Conservation (phyloP, 352 stramenopile genomes). For the Pilasporangium apinafurcum region DNA sequence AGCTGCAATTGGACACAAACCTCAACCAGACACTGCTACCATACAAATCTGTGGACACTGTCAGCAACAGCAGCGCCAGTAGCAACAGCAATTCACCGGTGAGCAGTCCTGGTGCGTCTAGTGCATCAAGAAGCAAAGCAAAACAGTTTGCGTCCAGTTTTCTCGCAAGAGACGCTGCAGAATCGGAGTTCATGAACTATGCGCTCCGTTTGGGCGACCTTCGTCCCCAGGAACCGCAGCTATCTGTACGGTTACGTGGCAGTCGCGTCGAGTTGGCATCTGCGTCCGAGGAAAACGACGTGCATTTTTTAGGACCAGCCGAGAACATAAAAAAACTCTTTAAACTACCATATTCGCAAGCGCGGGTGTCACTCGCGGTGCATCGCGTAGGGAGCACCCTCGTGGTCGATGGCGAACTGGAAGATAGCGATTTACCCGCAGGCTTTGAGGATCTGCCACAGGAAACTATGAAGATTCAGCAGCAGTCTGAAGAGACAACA, state of each 20-base stretch:
- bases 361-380: slow-evolving; percentile 70
- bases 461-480: slow-evolving; percentile 51
- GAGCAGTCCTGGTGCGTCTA: background rate
- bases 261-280: slow-evolving; percentile 67
- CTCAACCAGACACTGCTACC: slow-evolving; percentile 67
- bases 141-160: slow-evolving; percentile 31
- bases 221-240: slow-evolving; percentile 44
- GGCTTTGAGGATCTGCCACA: slow-evolving; percentile 60
- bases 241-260: slow-evolving; percentile 63
- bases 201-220: slow-evolving; percentile 50
- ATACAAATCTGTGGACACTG: slow-evolving; percentile 3
- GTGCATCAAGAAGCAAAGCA: slow-evolving; percentile 4
- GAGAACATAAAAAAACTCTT: slow-evolving; percentile 87
- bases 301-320: slow-evolving; percentile 75
- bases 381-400: slow-evolving; percentile 74
- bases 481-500: slow-evolving; percentile 27
- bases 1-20: slow-evolving; percentile 74
- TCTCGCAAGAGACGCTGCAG: slow-evolving; percentile 25
- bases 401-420: slow-evolving; percentile 75
- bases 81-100: too few species aligned
- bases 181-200: slow-evolving; percentile 73
- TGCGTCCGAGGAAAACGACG: slow-evolving; percentile 50
- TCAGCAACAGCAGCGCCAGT: background rate
- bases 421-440: slow-evolving; percentile 53
- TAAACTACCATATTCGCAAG: slow-evolving; percentile 81